Percentiles rank a stretch among this genome's conserved stretches.
These are phyloP conservation scores for Pseudogymnoascus sp. DNA, from an alignment of 2,329 filamentous ascomycete genomes.

Conservation along the genomic window DNA sequence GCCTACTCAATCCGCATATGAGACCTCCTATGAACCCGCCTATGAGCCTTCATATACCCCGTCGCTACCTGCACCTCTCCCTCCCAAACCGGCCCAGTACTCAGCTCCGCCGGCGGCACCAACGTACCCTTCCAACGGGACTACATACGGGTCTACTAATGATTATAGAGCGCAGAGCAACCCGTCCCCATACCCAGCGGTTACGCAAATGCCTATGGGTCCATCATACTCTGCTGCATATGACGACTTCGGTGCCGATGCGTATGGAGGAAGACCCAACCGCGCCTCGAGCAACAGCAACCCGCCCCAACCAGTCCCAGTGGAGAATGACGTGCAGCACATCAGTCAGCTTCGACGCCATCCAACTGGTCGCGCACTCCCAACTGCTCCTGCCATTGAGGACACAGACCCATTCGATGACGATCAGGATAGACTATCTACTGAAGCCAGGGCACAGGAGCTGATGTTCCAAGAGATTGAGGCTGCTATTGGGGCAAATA, in stretches of 20 bases:
- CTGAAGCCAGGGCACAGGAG: constrained; percentile 27
- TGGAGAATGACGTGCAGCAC: constrained; percentile 13
- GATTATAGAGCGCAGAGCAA: constrained; percentile 21
- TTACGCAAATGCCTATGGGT: constrained; percentile 12
- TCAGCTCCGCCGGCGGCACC: constrained; percentile 18
- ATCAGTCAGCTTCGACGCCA: constrained; percentile 24
- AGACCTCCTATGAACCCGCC: constrained; percentile 14
- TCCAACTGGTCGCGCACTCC: constrained; percentile 28
- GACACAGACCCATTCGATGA: constrained; percentile 18
- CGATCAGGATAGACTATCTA: constrained; percentile 21
- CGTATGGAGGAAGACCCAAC: constrained; percentile 19
- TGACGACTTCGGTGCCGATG: constrained; percentile 16
- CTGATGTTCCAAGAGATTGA: constrained; percentile 31
- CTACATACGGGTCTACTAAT: constrained; percentile 16
- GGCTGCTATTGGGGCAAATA: constrained; percentile 23
- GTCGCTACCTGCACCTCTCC: constrained; percentile 21
- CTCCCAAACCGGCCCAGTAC: constrained; percentile 21
- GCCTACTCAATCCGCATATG: constrained; percentile 16
- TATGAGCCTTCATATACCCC: constrained; percentile 22
- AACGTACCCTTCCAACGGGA: constrained; percentile 25
- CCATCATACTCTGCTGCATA: constrained; percentile 15
- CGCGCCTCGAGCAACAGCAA: constrained; percentile 18
- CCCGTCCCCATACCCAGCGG: constrained; percentile 19
- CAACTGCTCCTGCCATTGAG: constrained; percentile 26
- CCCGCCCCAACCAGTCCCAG: constrained; percentile 13